Evolutionary conservation across 371 early-diverging fungal genomes (phyloP).

Genomic region (Syncephalastrum racemosum): DNA sequence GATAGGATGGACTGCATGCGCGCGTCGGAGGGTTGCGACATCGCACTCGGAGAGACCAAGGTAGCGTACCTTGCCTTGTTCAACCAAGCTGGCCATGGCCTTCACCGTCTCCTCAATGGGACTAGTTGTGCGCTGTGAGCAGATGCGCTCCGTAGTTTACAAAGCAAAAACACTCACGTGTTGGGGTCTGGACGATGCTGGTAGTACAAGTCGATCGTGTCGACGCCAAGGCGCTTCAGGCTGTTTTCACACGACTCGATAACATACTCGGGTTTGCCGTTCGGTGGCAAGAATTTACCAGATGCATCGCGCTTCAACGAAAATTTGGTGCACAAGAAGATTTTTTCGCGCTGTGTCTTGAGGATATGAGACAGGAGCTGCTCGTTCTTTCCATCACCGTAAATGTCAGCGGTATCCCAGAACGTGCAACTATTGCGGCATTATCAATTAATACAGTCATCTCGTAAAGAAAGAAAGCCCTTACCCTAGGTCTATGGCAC

Average conservation of each 20-base stretch:
- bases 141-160: neutral
- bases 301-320: slow-evolving; percentile 13
- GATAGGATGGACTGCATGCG: slow-evolving; percentile 66
- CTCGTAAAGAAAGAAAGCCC: too few species aligned
- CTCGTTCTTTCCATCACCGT: slow-evolving; percentile 34
- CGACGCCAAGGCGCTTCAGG: slow-evolving; percentile 43
- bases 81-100: slow-evolving; percentile 61
- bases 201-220: slow-evolving; percentile 59
- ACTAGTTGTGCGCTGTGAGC: neutral
- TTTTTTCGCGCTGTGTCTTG: slow-evolving; percentile 34
- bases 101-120: slow-evolving; percentile 57
- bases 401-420: slow-evolving; percentile 34
- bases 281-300: slow-evolving; percentile 20
- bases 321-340: slow-evolving; percentile 50
- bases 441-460: too few species aligned
- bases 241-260: slow-evolving; percentile 37
- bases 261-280: slow-evolving; percentile 53
- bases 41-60: slow-evolving; percentile 62
- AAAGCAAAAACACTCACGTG: slow-evolving; percentile 8
- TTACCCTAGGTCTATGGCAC: slow-evolving; percentile 28
- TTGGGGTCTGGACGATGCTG: slow-evolving; percentile 55
- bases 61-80: slow-evolving; percentile 57
- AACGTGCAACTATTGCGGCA: slow-evolving; percentile 13
- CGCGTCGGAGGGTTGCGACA: slow-evolving; percentile 53
- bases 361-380: slow-evolving; percentile 33